phyloP scores from a whole-genome alignment of 176 grass and related monocot genomes.

The Panicum miliaceum region DNA sequence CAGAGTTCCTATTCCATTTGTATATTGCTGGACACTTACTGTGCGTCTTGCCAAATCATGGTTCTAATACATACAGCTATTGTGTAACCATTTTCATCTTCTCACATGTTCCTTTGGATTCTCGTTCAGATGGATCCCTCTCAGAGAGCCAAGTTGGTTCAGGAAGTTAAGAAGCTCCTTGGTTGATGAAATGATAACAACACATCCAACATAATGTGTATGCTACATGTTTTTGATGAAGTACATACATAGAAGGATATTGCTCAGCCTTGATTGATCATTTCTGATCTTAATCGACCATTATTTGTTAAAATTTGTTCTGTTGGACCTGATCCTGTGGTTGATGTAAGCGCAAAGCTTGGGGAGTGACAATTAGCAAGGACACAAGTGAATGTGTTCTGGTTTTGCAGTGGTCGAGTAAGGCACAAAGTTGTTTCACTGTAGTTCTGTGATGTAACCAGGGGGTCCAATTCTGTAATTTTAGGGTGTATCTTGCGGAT shows the following conservation, averaged over 20 bases:
- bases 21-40: not conserved
- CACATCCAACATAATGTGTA: conserved; percentile 44
- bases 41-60: not conserved
- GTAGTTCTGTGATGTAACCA: conserved; percentile 41
- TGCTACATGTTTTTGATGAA: conserved; percentile 36
- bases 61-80: not conserved
- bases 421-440: not conserved
- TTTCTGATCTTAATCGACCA: conserved; percentile 24
- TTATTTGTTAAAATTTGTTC: conserved; percentile 11
- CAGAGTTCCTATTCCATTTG: not conserved
- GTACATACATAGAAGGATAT: conserved; percentile 54
- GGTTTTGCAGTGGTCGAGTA: conserved; percentile 15
- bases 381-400: conserved; percentile 25
- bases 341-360: not conserved
- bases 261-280: not conserved
- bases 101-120: conserved; percentile 29
- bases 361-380: not conserved
- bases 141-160: conserved; percentile 61
- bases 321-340: not conserved
- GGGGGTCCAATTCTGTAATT: conserved; percentile 15
- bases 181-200: conserved; percentile 46
- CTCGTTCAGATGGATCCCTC: conserved; percentile 84
- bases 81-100: not conserved
- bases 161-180: conserved; percentile 66
- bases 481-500: conserved; percentile 10